Base-by-base conservation (phyloP, 495 filamentous ascomycete species). In the Echria macrotheca region DNA sequence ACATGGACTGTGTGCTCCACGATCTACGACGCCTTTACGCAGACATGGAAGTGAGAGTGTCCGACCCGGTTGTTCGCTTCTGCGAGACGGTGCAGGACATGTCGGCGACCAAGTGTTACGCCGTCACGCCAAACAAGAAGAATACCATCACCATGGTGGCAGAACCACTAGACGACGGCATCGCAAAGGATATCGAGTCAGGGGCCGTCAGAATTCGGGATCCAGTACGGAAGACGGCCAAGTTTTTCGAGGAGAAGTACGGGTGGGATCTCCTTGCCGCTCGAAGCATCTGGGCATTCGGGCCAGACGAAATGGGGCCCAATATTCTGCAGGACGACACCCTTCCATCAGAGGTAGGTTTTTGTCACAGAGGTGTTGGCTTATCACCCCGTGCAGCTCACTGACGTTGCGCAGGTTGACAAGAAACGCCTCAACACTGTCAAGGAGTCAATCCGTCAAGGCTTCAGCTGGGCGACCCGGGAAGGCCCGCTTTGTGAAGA, bases 41-140 rank as follows among this genome's bases (percentile, higher is more conserved):
- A n/a, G 90, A 97, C 61, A 98, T 98, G 93, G 94, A 98, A 60
- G 81, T 97, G 67, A 95, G 96, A 69, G 89, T 98, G 38, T 98
- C 93, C 8, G 93, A 98, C 60, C 93, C 93, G 4, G 94, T 97
- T 15, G 96, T 94, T 19, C 81, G 93, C 23, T 98, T 98, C 74
- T 94, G 89, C 67, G 93, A 98, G 70, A 98, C 93, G 2, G 89
- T 95, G n/a, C 89, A 94, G 41, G 94, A 97, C 63, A 94, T 89
- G 42, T 95, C 88, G 15, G 90, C 91, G 22, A 96, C 95, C 49
- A 96, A 96, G 73, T 97, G 93, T 65, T 97, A 96, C 66, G 91
- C 93, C 9, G 79, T 95, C 55, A 98, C 93, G 3, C 93, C 93
- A 5, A 98, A 98, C 69, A 97, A 98, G 64, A 95, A 95, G 70